A percentile compares a stretch with the other conserved stretches of the same genome.
Conservation (phyloP, 2,329 filamentous ascomycete species). For the Gyromitra esculenta region DNA sequence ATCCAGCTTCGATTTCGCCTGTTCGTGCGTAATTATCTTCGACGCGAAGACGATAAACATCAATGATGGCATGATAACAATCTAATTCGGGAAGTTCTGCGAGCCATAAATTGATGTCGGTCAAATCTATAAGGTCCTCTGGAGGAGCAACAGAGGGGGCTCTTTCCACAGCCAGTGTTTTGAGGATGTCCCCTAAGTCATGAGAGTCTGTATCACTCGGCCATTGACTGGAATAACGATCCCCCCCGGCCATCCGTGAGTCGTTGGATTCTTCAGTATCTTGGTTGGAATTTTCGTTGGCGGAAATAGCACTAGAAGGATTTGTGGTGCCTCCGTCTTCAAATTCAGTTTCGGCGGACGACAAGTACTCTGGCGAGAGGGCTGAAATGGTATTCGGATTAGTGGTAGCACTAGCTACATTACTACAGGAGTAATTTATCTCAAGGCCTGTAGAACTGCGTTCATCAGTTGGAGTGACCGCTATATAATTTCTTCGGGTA, state of each 20-base stretch:
- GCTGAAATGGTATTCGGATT: neutral
- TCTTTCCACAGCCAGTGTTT: neutral
- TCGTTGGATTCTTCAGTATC: neutral
- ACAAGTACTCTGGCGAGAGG: neutral
- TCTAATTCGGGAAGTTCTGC: conserved; percentile 10
- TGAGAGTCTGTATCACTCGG: neutral
- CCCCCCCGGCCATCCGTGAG: neutral
- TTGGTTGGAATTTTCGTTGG: neutral
- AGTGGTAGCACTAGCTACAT: neutral
- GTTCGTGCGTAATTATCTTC: conserved; percentile 14
- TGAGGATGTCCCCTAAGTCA: neutral
- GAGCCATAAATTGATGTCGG: conserved; percentile 14
- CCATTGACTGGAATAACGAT: neutral
- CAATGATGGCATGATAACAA: conserved; percentile 16
- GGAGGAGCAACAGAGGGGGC: neutral
- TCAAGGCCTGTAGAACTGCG: neutral
- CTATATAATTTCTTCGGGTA: neutral
- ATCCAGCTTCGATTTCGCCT: conserved; percentile 2
- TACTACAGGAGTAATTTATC: neutral
- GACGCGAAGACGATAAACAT: conserved; percentile 24
- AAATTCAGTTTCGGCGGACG: neutral
- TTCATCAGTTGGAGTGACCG: neutral
- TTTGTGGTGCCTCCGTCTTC: neutral
- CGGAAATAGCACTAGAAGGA: too few species aligned
- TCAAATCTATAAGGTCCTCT: conserved; percentile 12